Percentiles rank a stretch among this genome's conserved stretches.
Evolutionary conservation across 2,329 filamentous ascomycete genomes (phyloP).

Genomic region (Arthroderma sp.): DNA sequence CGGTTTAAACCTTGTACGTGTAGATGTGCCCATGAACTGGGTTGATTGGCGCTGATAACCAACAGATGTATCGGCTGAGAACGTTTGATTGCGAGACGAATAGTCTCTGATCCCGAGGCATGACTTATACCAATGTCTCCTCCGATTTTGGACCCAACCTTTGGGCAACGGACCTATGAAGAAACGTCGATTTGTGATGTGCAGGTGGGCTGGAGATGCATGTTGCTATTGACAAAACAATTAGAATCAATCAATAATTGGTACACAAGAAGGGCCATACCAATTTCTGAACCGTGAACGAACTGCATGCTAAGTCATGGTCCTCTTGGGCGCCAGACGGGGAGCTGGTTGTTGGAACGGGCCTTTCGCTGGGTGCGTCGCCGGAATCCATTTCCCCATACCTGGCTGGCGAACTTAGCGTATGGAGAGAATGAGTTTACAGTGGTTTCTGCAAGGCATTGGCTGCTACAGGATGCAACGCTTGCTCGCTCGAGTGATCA

Average conservation of each 20-base stretch:
- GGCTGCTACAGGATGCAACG: neutral
- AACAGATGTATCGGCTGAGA: constrained; percentile 36
- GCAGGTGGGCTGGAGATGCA: constrained; percentile 49
- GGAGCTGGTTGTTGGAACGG: constrained; percentile 9
- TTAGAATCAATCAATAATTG: constrained; percentile 14
- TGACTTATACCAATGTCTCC: constrained; percentile 50
- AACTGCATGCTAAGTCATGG: constrained; percentile 30
- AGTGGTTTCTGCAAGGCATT: neutral
- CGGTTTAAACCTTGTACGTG: constrained; percentile 17
- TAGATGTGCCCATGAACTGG: constrained; percentile 21
- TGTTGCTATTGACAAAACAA: constrained; percentile 37
- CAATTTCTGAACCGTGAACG: constrained; percentile 44
- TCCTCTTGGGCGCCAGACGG: constrained; percentile 14
- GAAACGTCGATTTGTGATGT: constrained; percentile 49
- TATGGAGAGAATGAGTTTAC: neutral
- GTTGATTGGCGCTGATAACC: constrained; percentile 27
- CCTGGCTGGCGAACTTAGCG: neutral
- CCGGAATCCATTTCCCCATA: constrained; percentile 13
- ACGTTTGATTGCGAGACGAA: constrained; percentile 39
- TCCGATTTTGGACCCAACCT: constrained; percentile 51
- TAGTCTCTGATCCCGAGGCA: constrained; percentile 35
- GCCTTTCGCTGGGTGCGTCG: constrained; percentile 7
- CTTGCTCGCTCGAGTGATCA: neutral
- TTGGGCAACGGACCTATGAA: constrained; percentile 56
- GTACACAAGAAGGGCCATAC: constrained; percentile 24